Evolutionary conservation across 1,284 basidiomycete species (phyloP).

Genomic region (Sporisorium reilianum): DNA sequence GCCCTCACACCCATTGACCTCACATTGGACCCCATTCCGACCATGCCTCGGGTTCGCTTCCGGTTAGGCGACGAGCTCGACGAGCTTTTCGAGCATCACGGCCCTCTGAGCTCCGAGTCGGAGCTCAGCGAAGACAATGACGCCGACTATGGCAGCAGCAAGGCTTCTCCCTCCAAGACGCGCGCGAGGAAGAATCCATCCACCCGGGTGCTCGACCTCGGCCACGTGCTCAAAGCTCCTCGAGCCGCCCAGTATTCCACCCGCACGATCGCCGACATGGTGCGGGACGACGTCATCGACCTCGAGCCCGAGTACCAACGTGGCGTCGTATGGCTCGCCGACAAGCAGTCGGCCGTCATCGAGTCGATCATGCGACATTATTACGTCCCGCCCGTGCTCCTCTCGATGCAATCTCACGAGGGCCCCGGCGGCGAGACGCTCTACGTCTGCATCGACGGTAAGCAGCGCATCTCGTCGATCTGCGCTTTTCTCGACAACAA

Average conservation of each 20-base stretch:
- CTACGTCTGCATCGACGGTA: conserved; percentile 60
- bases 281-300: conserved; percentile 46
- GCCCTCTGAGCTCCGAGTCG: conserved; percentile 13
- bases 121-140: conserved; percentile 22
- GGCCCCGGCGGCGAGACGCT: conserved; percentile 10
- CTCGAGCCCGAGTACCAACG: conserved; percentile 61
- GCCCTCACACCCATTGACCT: not conserved
- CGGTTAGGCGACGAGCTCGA: conserved; percentile 35
- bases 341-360: conserved; percentile 56
- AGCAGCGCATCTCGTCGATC: conserved; percentile 57
- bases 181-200: conserved; percentile 30
- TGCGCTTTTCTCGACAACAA: conserved; percentile 47
- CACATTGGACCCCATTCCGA: not conserved
- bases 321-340: conserved; percentile 49
- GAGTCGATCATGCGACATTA: conserved; percentile 57
- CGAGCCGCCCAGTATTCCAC: conserved; percentile 39
- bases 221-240: conserved; percentile 33
- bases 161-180: not conserved
- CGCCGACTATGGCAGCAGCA: conserved; percentile 12
- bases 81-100: conserved; percentile 41
- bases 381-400: conserved; percentile 57
- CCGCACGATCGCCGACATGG: conserved; percentile 30
- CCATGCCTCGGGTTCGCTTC: not conserved
- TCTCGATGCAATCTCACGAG: conserved; percentile 29
- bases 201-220: conserved; percentile 53